Percentiles rank a stretch among this genome's conserved stretches.
Conservation (phyloP, 164 flowering plant species). For the Macadamia tetraphylla region DNA sequence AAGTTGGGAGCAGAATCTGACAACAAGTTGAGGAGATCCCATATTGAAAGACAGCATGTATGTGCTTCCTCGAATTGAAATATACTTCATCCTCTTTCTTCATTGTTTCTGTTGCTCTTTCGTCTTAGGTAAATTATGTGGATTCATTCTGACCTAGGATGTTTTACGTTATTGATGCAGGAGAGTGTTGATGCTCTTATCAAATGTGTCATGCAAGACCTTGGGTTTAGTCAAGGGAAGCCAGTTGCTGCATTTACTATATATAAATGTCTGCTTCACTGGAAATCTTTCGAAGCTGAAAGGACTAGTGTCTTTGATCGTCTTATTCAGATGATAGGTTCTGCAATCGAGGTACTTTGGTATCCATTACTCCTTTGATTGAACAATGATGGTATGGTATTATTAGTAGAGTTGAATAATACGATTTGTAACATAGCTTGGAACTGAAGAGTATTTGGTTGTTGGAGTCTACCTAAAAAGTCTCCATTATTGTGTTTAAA, state of each 20-base stretch:
- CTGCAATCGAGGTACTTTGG: slow-evolving; percentile 43
- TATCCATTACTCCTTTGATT: background rate
- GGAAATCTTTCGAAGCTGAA: slow-evolving; percentile 63
- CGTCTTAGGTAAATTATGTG: background rate
- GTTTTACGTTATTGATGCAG: slow-evolving; percentile 32
- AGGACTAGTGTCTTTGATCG: slow-evolving; percentile 57
- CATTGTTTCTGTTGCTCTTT: background rate
- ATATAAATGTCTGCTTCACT: slow-evolving; percentile 56
- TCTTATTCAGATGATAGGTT: slow-evolving; percentile 56
- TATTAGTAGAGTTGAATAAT: background rate
- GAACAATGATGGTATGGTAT: background rate
- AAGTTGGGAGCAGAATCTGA: slow-evolving; percentile 50
- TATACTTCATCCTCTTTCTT: slow-evolving; percentile 4
- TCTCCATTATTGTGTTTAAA: no score
- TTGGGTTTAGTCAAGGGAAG: slow-evolving; percentile 77
- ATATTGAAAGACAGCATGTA: slow-evolving; percentile 81
- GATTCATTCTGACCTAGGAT: slow-evolving; percentile 1
- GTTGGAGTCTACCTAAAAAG: no score
- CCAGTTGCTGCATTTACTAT: slow-evolving; percentile 57
- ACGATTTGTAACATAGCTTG: no score
- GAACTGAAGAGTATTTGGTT: no score
- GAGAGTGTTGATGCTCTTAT: slow-evolving; percentile 90
- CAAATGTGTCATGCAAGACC: slow-evolving; percentile 65
- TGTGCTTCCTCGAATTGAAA: slow-evolving; percentile 12
- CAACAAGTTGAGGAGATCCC: slow-evolving; percentile 54